Conservation (phyloP, 1,284 basidiomycete genomes). For the Vanrija humicola region DNA sequence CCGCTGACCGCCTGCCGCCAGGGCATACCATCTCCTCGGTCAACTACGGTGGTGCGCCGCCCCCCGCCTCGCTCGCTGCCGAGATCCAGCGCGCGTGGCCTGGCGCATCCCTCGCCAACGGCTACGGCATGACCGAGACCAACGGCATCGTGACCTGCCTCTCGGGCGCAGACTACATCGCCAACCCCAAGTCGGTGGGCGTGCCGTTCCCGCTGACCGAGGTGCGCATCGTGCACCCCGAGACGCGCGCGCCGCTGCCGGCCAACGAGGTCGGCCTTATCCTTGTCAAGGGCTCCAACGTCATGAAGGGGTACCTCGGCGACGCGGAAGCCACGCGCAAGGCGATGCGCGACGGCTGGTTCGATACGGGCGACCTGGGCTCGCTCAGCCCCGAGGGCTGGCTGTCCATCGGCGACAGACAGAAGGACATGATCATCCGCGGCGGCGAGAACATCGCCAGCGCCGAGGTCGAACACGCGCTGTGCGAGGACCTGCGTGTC, state of each 20-base stretch:
- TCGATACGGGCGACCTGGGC: constrained; percentile 42
- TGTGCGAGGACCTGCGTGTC: constrained; percentile 28
- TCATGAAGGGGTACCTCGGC: constrained; percentile 36
- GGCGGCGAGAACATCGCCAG: constrained; percentile 44
- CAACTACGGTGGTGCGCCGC: constrained; percentile 42
- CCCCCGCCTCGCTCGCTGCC: constrained; percentile 30
- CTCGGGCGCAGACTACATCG: constrained; percentile 32
- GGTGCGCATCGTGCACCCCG: constrained; percentile 32
- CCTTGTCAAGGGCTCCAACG: constrained; percentile 34
- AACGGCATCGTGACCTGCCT: constrained; percentile 36
- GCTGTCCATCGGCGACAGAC: constrained; percentile 37
- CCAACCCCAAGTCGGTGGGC: constrained; percentile 20
- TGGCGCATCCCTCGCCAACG: constrained; percentile 18
- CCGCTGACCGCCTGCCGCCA: constrained; percentile 33
- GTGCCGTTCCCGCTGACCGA: constrained; percentile 35
- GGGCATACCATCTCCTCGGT: constrained; percentile 38
- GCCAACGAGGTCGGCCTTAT: constrained; percentile 27
- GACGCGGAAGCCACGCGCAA: constrained; percentile 10
- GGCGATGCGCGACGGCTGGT: constrained; percentile 32
- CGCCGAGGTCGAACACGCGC: constrained; percentile 37
- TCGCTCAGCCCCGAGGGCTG: constrained; percentile 36
- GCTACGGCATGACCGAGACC: constrained; percentile 45
- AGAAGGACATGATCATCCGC: constrained; percentile 45
- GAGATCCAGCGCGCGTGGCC: constrained; percentile 36
- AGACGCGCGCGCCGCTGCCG: constrained; percentile 20